Percentiles rank a stretch among this genome's conserved stretches.
Evolutionary conservation across 345 rosid species (phyloP).

Genomic region (Syzygium aromaticum): DNA sequence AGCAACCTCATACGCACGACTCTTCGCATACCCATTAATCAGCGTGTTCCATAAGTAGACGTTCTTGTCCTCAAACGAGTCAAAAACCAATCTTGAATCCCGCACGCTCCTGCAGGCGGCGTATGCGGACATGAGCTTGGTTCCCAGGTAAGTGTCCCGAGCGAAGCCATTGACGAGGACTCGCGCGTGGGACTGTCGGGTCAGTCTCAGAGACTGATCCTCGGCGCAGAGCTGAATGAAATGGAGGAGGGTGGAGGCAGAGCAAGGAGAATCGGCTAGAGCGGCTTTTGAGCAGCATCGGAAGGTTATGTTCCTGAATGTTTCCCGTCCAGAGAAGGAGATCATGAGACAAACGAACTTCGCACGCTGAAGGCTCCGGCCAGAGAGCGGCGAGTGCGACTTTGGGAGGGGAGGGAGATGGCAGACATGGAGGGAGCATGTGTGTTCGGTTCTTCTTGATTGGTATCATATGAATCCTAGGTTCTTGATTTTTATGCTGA

Average conservation of each 20-base stretch:
- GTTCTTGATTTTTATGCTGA: not conserved
- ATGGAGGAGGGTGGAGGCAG: slow-evolving; percentile 20
- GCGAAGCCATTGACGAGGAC: slow-evolving; percentile 20
- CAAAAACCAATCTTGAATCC: slow-evolving; percentile 31
- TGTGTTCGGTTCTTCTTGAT: not conserved
- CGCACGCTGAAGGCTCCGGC: not conserved
- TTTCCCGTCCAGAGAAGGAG: not conserved
- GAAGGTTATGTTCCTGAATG: not conserved
- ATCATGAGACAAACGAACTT: not conserved
- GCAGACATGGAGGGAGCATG: not conserved
- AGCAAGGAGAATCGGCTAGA: slow-evolving; percentile 6
- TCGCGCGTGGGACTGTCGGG: slow-evolving; percentile 43
- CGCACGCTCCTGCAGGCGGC: slow-evolving; percentile 17
- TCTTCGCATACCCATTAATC: slow-evolving; percentile 48
- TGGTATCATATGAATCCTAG: not conserved
- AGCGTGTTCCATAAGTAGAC: slow-evolving; percentile 44
- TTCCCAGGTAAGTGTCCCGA: slow-evolving; percentile 31
- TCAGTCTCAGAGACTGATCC: slow-evolving; percentile 19
- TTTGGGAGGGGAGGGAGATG: not conserved
- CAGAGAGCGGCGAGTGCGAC: not conserved
- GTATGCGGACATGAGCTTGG: slow-evolving; percentile 54
- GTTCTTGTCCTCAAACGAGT: slow-evolving; percentile 17
- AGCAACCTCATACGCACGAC: slow-evolving; percentile 17
- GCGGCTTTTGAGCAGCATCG: slow-evolving; percentile 6
- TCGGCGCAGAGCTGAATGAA: slow-evolving; percentile 25